Conservation (phyloP, 2,329 filamentous ascomycete species). For the Rutstroemia sp. region DNA sequence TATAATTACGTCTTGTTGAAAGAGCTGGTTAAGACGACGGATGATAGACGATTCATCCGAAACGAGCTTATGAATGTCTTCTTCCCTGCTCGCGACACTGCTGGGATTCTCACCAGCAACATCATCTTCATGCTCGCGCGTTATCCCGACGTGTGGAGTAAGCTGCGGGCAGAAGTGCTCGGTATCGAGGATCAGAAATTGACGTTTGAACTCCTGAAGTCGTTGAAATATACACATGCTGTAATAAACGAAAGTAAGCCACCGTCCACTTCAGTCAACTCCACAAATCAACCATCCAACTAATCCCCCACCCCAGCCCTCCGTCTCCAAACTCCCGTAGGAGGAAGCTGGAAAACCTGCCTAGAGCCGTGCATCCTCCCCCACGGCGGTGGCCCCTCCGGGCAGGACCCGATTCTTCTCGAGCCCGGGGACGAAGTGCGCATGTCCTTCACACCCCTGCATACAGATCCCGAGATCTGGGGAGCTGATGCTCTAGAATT, state of each 20-base stretch:
- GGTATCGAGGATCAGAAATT: conserved; percentile 32
- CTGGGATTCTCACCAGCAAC: conserved; percentile 31
- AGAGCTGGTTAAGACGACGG: conserved; percentile 38
- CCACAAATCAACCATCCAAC: no score
- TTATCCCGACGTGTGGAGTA: conserved; percentile 25
- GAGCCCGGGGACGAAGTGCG: conserved; percentile 18
- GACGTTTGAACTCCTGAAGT: conserved; percentile 40
- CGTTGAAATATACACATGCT: conserved; percentile 45
- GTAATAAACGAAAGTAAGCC: conserved; percentile 48
- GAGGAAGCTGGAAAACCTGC: conserved; percentile 4
- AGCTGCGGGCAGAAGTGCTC: conserved; percentile 21
- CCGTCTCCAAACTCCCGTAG: conserved; percentile 31
- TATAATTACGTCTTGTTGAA: conserved; percentile 37
- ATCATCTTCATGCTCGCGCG: conserved; percentile 21
- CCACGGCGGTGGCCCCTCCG: conserved; percentile 29
- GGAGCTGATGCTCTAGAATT: conserved; percentile 33
- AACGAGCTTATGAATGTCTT: conserved; percentile 30
- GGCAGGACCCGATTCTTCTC: conserved; percentile 22
- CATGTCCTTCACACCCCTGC: conserved; percentile 9
- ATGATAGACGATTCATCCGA: conserved; percentile 33
- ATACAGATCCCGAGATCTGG: conserved; percentile 32
- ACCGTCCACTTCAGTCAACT: not conserved
- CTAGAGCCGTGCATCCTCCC: conserved; percentile 22
- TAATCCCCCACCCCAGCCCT: conserved; percentile 14
- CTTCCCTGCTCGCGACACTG: conserved; percentile 35